These are phyloP conservation scores for Boletellus dicymbophilus DNA, from an alignment of 1,284 basidiomycete species.

Conservation along the genomic window DNA sequence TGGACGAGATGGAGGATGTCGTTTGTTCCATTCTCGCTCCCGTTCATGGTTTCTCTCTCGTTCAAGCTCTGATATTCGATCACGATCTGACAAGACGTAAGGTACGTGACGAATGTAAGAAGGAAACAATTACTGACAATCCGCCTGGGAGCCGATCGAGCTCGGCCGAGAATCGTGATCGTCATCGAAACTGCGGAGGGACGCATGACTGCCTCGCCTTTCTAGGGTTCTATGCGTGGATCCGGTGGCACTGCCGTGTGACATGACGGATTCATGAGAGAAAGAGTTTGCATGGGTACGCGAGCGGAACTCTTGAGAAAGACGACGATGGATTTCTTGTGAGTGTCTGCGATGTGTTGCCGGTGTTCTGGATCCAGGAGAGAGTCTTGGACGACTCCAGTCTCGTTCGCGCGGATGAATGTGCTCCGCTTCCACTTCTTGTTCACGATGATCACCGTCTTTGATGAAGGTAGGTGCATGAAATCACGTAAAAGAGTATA, in stretches of 20 bases:
- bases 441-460: slow-evolving; percentile 17
- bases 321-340: slow-evolving; percentile 25
- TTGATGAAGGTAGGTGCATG: slow-evolving; percentile 11
- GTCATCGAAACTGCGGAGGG: slow-evolving; percentile 39
- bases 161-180: slow-evolving; percentile 42
- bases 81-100: slow-evolving; percentile 38
- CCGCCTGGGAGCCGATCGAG: slow-evolving; percentile 46
- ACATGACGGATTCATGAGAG: slow-evolving; percentile 21
- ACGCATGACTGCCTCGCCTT: slow-evolving; percentile 38
- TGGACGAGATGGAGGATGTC: slow-evolving; percentile 32
- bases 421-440: slow-evolving; percentile 27
- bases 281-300: slow-evolving; percentile 26
- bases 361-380: slow-evolving; percentile 27
- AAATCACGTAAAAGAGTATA: not conserved
- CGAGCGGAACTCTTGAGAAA: slow-evolving; percentile 30
- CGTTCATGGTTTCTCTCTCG: slow-evolving; percentile 44
- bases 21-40: slow-evolving; percentile 60
- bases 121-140: slow-evolving; percentile 39
- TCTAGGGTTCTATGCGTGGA: slow-evolving; percentile 18
- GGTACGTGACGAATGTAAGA: not conserved
- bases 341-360: slow-evolving; percentile 31
- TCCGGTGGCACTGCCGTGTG: slow-evolving; percentile 24
- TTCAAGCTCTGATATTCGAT: slow-evolving; percentile 43
- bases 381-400: slow-evolving; percentile 35
- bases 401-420: slow-evolving; percentile 37